Conservation (phyloP, 164 flowering plant species). For the Sextonia rubra region DNA sequence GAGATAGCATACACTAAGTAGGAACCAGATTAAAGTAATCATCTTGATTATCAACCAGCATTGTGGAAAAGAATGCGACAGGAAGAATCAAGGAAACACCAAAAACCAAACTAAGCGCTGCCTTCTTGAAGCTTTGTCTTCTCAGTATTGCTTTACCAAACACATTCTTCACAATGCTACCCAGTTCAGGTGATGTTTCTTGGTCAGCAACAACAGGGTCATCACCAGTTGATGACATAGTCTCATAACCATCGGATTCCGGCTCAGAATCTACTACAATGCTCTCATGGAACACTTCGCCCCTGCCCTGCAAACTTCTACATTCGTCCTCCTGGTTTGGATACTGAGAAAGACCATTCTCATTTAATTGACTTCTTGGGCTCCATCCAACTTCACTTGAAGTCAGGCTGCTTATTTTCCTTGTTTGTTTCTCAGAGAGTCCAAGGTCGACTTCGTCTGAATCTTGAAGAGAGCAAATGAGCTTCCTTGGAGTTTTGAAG, state of each 20-base stretch:
- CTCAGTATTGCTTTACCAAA: constrained; percentile 3
- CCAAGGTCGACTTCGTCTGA: constrained; percentile 28
- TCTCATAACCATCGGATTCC: constrained; percentile 38
- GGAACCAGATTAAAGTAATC: constrained; percentile 48
- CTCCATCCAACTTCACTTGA: constrained; percentile 31
- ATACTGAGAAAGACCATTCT: constrained; percentile 14
- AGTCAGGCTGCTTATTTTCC: constrained; percentile 39
- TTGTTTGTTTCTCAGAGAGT: constrained; percentile 26
- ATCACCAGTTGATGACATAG: constrained; percentile 59
- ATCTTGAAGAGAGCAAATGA: constrained; percentile 69
- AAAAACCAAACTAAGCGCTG: constrained; percentile 20
- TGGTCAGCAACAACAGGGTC: constrained; percentile 15
- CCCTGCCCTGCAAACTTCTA: background rate
- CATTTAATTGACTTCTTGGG: constrained; percentile 27
- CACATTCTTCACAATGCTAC: constrained; percentile 16
- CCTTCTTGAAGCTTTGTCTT: constrained; percentile 14
- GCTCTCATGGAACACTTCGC: background rate
- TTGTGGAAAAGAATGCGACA: constrained; percentile 24
- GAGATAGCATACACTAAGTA: background rate
- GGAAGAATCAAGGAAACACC: constrained; percentile 26
- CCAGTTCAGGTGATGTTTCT: constrained; percentile 17
- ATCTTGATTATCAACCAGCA: constrained; percentile 30
- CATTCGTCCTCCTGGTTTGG: constrained; percentile 15
- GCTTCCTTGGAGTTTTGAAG: constrained; percentile 77
- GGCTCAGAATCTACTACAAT: constrained; percentile 16